Base-by-base conservation (phyloP, 371 early-diverging fungal species). In the Circinella minor region DNA sequence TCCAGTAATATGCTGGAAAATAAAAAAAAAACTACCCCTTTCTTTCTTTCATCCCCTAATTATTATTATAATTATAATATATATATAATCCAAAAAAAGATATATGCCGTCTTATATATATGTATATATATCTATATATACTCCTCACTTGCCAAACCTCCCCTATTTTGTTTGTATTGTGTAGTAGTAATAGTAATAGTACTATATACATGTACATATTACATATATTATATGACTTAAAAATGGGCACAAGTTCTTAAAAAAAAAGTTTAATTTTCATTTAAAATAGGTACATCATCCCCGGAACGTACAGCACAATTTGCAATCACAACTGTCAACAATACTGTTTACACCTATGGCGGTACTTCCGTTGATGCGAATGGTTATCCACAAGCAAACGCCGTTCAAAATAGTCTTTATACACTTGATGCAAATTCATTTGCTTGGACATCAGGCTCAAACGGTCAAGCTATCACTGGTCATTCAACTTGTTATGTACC, bases 301-400 rank as follows among this genome's bases (percentile, higher is more conserved):
- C 78, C 78, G 11, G 61, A 55, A 20, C 71, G 63, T 4, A 37
- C 74, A 0, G 61, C 73, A 34, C 77, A 79, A 14, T 81, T 74
- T 65, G 63, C 80, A 3, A 77, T 77, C 64, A 17, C 70, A 2
- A 67, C 69, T 8, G 72, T 81, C 8, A 75, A 80, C 54, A 84
- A 84, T 46, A 80, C 81, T 13, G 64, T 84, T 4, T 84, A 77
- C 63, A 79, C 76, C 7, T 84, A 81, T 70, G 85, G 85, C 39
- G 85, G 85, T 11, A 18, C 78, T 20, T 61, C 77, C 1, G 82
- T 79, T 4, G 80, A 76, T 66, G 43, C 62, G n/a, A 75, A 77
- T 64, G 85, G 82, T 4, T 70, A 60, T 57, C 70, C 70, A 4
- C 72, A 65, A 46, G 46, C 71, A 15, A 73, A 71, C 59, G 69